Base-by-base conservation (phyloP, 1,284 basidiomycete genomes). In the Athelia sp. region DNA sequence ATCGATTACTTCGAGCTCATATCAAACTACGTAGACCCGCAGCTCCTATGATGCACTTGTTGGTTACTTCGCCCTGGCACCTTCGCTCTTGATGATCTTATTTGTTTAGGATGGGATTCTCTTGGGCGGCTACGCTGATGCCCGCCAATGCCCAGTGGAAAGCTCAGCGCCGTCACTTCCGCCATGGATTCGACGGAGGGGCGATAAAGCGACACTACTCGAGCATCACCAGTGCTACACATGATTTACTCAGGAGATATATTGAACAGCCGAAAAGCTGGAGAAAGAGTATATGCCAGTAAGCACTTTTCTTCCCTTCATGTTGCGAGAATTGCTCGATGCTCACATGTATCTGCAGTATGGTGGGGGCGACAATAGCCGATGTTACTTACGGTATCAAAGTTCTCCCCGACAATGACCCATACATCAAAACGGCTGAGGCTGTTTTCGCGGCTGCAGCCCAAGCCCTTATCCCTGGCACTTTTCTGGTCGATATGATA, bases 41-140 rank as follows among this genome's bases (percentile, higher is more conserved):
- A n/a, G n/a, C n/a, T n/a, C 13, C 13, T 29, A 13, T 29, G 26
- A 29, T 29, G 26, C 13, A 29, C 4, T 29, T 29, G 26, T 29
- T 6, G 13, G 26, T 29, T 4, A 13, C 26, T 6, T 6, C 26
- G 13, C 4, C 26, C 13, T 13, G 13, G 13, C 4, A 29, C 26
- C 4, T 29, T 29, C 13, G 6, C 26, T 29, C 13, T 29, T 4
- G 13, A 13, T 29, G 26, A 29, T 13, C 13, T 4, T 29, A 29
- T 29, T 13, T 29, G 26, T n/a, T 6, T n/a, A 66, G 65, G 50
- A 68, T 67, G 62, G 65, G 64, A 24, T 65, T 64, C 64, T 57
- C 60, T 43, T 63, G 66, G 45, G 62, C 58, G 24, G 51, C 60
- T n/a, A 58, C 58, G 23, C 58, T 62, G 48, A 45, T 59, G 34